Conservation (phyloP, 805 yeast species). For the Kregervanrija pseudodelftensis region DNA sequence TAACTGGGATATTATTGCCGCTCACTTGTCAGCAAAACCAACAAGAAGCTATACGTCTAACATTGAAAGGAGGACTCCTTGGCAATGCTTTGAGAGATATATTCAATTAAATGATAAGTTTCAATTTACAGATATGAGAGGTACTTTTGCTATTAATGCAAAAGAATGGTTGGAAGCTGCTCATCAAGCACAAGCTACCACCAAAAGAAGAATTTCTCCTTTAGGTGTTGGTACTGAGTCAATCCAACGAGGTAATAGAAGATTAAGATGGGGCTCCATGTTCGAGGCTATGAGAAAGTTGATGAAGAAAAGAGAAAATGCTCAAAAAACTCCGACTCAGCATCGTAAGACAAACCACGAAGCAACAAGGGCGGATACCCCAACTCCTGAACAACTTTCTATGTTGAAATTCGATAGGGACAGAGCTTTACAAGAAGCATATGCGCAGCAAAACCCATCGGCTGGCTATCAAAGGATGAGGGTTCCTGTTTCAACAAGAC, state of each 20-base stretch:
- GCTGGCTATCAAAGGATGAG: slow-evolving; percentile 18
- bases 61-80: slow-evolving; percentile 92
- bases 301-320: slow-evolving; percentile 81
- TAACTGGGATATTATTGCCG: slow-evolving; percentile 90
- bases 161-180: slow-evolving; percentile 92
- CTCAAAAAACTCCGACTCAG: slow-evolving; percentile 49
- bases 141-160: slow-evolving; percentile 74
- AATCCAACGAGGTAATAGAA: slow-evolving; percentile 85
- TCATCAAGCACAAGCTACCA: slow-evolving; percentile 78
- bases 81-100: slow-evolving; percentile 98
- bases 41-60: slow-evolving; percentile 72
- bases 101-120: slow-evolving; percentile 86
- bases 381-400: slow-evolving; percentile 81
- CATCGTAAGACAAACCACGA: slow-evolving; percentile 24
- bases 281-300: slow-evolving; percentile 90
- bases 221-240: slow-evolving; percentile 91
- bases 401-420: slow-evolving; percentile 81
- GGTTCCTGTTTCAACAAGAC: slow-evolving; percentile 15
- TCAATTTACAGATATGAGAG: slow-evolving; percentile 81
- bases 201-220: slow-evolving; percentile 84
- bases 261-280: slow-evolving; percentile 94
- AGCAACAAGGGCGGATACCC: slow-evolving; percentile 39
- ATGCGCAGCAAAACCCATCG: slow-evolving; percentile 28
- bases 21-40: slow-evolving; percentile 62
- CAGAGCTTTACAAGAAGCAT: slow-evolving; percentile 72